Evolutionary conservation across 148 eudicot species (phyloP), one percentile per base, ranked within the genome.

Genomic region (Rhododendron williamsianum): DNA sequence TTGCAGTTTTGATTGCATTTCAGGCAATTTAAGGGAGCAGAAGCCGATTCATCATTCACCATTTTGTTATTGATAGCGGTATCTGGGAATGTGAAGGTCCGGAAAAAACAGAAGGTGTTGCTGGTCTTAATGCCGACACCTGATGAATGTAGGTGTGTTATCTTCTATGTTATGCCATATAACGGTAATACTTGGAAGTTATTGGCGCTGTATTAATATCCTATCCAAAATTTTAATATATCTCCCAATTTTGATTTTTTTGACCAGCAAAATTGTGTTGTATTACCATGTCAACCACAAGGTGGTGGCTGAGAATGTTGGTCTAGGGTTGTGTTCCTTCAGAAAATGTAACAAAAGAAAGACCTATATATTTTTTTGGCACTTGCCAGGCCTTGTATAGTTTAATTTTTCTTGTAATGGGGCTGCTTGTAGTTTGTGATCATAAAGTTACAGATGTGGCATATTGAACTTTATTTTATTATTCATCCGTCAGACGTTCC

Each of bases 241-340:
- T 71, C 35, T 67, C 35, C 76, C 18, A 33, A 13, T 71, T 13
- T 71, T 30, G 76, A 71, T 30, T 67, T 25, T 67, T 67, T 67
- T 30, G 38, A 71, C 76, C 76, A 30, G 19, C 35, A 71, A 54
- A 71, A 33, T 71, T 71, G 36, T 69, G 76, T 25, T 27, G 35
- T 67, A 67, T 67, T 9, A 16, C 73, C 73, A 25, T 25, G 33
- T 67, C 73, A 25, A 67, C 73, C 73, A 3, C 73, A 67, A 67
- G 73, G 15, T 67, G 73, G 73, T 67, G 73, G 73, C 73, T 67
- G 73, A 25, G 73, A 67, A 67, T 67, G 73, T 71, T 30, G 76
- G 76, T 30, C 76, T 71, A 33, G 41, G 76, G 76, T 71, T 71
- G 76, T 33, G 18, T 71, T 30, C 76, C 76, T 71, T 71, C 8